phyloP scores from a whole-genome alignment of 257 asterid genomes.

The Eustoma russellianum region DNA sequence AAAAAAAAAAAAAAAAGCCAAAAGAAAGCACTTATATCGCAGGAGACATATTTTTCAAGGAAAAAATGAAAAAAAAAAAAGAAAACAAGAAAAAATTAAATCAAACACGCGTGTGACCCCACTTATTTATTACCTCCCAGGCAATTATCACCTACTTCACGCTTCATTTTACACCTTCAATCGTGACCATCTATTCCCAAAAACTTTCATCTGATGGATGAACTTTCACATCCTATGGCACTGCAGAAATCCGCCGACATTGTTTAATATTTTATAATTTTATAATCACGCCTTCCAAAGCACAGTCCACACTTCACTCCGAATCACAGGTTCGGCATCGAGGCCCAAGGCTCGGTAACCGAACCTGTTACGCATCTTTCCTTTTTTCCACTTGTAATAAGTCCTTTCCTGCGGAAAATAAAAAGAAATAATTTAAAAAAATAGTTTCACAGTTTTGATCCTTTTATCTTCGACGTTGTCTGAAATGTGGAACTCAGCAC shows the following conservation, averaged over 20 bases:
- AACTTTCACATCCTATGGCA: neutral
- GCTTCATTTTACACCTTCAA: conserved; percentile 2
- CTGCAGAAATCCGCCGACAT: conserved; percentile 18
- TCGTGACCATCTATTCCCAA: conserved; percentile 8
- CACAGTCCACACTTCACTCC: conserved; percentile 8
- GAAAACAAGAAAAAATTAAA: neutral
- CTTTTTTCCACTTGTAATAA: no score
- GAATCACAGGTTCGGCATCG: no score
- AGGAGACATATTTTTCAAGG: no score
- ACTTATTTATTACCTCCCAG: neutral
- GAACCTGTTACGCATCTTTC: no score
- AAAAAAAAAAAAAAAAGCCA: no score
- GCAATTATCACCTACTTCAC: conserved; percentile 8
- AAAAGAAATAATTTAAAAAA: no score
- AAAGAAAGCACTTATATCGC: no score
- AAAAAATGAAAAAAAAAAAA: no score
- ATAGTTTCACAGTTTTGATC: conserved; percentile 1
- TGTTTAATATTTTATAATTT: conserved; percentile 5
- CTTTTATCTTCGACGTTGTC: conserved; percentile 29
- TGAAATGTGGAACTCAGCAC: conserved; percentile 14
- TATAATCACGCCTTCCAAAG: conserved; percentile 6
- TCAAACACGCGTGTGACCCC: conserved; percentile 12
- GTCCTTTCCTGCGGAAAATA: no score
- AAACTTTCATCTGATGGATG: conserved; percentile 30
- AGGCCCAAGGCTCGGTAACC: no score